A percentile compares a stretch with the other conserved stretches of the same genome.
Evolutionary conservation across 495 filamentous ascomycete species (phyloP).

Genomic region (Aspergillus ellipticus): DNA sequence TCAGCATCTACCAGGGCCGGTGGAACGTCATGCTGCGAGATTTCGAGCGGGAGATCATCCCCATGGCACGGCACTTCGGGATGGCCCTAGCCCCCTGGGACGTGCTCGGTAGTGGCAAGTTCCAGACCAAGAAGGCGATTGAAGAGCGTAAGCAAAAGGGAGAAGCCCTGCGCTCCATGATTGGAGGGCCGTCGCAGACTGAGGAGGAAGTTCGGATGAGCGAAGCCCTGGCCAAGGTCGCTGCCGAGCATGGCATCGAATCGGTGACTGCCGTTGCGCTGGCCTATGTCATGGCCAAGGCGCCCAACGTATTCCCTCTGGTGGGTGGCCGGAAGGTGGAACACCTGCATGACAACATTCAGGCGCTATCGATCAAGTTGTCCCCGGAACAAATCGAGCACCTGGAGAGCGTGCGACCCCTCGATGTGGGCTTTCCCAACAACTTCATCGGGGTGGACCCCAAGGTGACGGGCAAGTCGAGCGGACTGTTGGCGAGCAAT

Average conservation of each 20-base stretch:
- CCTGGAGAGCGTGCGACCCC: conserved; percentile 47
- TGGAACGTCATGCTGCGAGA: conserved; percentile 30
- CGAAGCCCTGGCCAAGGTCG: conserved; percentile 49
- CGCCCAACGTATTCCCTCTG: conserved; percentile 73
- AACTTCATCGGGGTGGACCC: conserved; percentile 41
- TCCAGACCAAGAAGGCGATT: conserved; percentile 38
- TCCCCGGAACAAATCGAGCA: conserved; percentile 53
- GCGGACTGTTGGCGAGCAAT: conserved; percentile 4
- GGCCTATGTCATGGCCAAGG: conserved; percentile 70
- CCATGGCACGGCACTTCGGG: conserved; percentile 52
- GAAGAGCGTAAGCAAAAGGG: conserved; percentile 28
- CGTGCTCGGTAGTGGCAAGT: conserved; percentile 50
- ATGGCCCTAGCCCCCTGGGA: conserved; percentile 59
- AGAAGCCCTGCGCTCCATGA: conserved; percentile 26
- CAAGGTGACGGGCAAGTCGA: conserved; percentile 24
- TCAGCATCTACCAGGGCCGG: conserved; percentile 3
- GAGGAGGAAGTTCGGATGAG: conserved; percentile 43
- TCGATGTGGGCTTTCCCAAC: conserved; percentile 52
- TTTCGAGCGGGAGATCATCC: conserved; percentile 56
- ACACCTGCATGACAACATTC: conserved; percentile 61
- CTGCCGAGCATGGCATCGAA: conserved; percentile 43
- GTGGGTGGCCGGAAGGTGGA: conserved; percentile 65
- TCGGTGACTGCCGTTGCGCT: conserved; percentile 58
- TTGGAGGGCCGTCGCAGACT: conserved; percentile 18
- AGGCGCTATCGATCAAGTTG: conserved; percentile 51